Base-by-base conservation (phyloP, 2,329 filamentous ascomycete genomes). In the Claviceps africana region DNA sequence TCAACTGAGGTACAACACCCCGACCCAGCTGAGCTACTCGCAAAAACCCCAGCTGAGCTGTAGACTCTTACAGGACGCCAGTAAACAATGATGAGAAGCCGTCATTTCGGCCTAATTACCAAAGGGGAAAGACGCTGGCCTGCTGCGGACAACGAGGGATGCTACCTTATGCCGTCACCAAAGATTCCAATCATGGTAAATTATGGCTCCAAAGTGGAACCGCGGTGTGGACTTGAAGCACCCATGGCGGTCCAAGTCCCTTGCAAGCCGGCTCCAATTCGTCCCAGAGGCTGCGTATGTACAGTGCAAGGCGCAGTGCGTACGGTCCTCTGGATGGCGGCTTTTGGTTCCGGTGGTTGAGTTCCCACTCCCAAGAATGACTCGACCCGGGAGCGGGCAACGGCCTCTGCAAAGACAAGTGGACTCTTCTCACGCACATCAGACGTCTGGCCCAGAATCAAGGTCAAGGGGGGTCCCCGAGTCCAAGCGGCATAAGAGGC, bases 221-320 rank as follows among this genome's bases (percentile, higher is more conserved):
- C 53, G 40, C 47, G 35, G 50, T 48, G 56, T 58, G 57, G 56
- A 56, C 57, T 52, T 22, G 46, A 48, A 53, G 55, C 33, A n/a
- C 47, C 52, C 40, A 15, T 17, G 22, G 6, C n/a, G n/a, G n/a
- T n/a, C n/a, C n/a, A 45, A 50, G 40, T 15, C 40, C 40, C 40
- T 22, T 43, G 33, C 33, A 37, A 37, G 13, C 17, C 8, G 21
- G 21, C 6, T 21, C 19, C 40, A 43, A 25, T 43, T 21, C 19
- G 40, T 19, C 40, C 51, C 30, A 37, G 33, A 37, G 33, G 33
- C 33, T 7, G n/a, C n/a, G n/a, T n/a, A 37, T 37, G 33, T 15
- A 37, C 33, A 37, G 33, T 17, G 17, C 15, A 17, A 17, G 4
- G 3, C 1, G 17, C 15, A n/a, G n/a, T n/a, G n/a, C n/a, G 13